Percentiles rank a stretch among this genome's conserved stretches.
Evolutionary conservation across 495 filamentous ascomycete genomes (phyloP).

Genomic region (Clohesyomyces aquaticus): DNA sequence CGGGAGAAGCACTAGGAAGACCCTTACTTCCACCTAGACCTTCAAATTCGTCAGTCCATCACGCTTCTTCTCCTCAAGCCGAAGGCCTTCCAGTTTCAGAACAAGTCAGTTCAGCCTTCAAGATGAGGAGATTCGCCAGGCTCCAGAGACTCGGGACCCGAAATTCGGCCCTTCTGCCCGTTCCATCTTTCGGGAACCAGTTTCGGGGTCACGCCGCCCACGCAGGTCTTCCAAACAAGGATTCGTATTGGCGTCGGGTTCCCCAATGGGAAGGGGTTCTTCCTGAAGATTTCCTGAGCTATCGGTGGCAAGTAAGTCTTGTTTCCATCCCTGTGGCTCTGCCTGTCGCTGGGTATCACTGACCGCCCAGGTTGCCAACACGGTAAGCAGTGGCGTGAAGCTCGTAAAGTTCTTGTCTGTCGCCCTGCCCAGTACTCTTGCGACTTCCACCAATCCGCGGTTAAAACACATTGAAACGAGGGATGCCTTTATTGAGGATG

Average conservation of each 20-base stretch:
- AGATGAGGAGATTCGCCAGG: not conserved
- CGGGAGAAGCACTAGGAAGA: not conserved
- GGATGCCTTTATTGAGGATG: slow-evolving; percentile 56
- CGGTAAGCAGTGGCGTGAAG: slow-evolving; percentile 48
- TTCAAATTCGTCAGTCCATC: not conserved
- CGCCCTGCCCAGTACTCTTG: slow-evolving; percentile 52
- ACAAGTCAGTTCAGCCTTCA: not conserved
- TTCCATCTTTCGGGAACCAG: not conserved
- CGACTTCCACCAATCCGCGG: slow-evolving; percentile 24
- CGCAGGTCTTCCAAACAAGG: not conserved
- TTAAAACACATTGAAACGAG: slow-evolving; percentile 49
- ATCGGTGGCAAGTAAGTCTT: slow-evolving; percentile 55
- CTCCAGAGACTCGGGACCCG: not conserved
- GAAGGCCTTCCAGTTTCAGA: not conserved
- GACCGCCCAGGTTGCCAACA: slow-evolving; percentile 42
- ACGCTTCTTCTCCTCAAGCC: not conserved
- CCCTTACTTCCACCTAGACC: not conserved
- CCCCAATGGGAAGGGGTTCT: slow-evolving; percentile 51
- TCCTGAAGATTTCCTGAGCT: slow-evolving; percentile 51
- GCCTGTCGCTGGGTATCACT: not conserved
- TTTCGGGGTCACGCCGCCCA: not conserved
- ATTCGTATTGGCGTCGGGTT: slow-evolving; percentile 51
- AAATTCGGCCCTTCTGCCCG: not conserved
- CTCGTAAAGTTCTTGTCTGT: slow-evolving; percentile 52
- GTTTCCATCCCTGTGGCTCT: not conserved